A percentile compares a stretch with the other conserved stretches of the same genome.
Conservation (phyloP, 129 eudicot genomes). For the Helianthus annuus region DNA sequence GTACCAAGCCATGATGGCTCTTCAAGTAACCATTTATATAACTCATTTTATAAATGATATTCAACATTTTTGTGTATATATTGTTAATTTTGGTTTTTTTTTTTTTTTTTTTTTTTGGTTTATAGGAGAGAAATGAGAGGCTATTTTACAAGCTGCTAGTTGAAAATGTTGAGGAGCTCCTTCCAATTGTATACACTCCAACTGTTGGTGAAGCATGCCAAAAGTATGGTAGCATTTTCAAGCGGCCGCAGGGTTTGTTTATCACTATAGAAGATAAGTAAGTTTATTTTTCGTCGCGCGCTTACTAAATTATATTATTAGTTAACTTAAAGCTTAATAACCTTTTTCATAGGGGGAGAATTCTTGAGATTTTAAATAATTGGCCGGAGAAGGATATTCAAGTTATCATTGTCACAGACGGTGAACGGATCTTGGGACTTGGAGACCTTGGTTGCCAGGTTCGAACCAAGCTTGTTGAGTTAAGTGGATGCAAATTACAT, state of each 20-base stretch:
- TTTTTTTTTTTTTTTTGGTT: neutral
- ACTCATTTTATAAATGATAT: neutral
- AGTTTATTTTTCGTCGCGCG: conserved; percentile 1
- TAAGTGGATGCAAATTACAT: neutral
- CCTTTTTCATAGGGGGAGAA: conserved; percentile 59
- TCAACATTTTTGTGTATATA: neutral
- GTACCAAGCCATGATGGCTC: conserved; percentile 97
- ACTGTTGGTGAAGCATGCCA: conserved; percentile 98
- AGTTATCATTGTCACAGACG: conserved; percentile 91
- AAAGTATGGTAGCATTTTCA: conserved; percentile 82
- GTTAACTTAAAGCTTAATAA: conserved; percentile 9
- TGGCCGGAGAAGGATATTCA: conserved; percentile 86
- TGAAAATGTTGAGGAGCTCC: conserved; percentile 86
- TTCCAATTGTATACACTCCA: conserved; percentile 91
- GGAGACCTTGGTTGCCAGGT: conserved; percentile 98
- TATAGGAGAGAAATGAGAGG: conserved; percentile 74
- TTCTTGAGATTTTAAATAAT: conserved; percentile 74
- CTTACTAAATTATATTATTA: neutral
- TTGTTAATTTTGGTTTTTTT: neutral
- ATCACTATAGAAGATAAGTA: conserved; percentile 84
- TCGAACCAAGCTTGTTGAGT: neutral
- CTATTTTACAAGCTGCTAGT: conserved; percentile 82
- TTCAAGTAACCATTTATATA: conserved; percentile 53
- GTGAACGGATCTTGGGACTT: conserved; percentile 87
- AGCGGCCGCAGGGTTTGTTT: conserved; percentile 86